These are phyloP conservation scores for Diospyros lotus DNA, from an alignment of 148 eudicot genomes.

Conservation along the genomic window DNA sequence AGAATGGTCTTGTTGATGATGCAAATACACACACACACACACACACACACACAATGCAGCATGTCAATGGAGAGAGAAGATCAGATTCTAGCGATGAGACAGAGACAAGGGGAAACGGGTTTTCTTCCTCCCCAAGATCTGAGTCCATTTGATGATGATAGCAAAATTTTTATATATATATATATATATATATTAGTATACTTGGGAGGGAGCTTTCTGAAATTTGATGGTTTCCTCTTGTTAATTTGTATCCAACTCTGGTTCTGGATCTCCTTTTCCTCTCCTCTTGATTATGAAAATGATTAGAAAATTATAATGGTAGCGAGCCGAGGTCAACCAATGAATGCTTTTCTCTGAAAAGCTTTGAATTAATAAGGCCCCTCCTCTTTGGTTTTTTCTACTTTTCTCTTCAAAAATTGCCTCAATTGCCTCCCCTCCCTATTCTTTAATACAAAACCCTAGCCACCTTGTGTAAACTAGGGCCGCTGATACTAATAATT, in stretches of 20 bases:
- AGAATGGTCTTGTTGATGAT: constrained; percentile 33
- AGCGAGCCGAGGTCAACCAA: constrained; percentile 36
- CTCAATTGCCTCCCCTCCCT: constrained; percentile 1
- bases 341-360: constrained; percentile 14
- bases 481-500: constrained; percentile 13
- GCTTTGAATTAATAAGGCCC: constrained; percentile 14
- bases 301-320: constrained; percentile 9
- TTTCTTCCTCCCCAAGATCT: constrained; percentile 46
- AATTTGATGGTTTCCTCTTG: constrained; percentile 27
- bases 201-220: constrained; percentile 15
- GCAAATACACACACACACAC: no score
- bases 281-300: constrained; percentile 11
- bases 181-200: background rate
- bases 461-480: constrained; percentile 20
- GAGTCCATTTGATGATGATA: constrained; percentile 27
- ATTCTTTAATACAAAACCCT: constrained; percentile 6
- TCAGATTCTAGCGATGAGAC: constrained; percentile 43
- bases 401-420: background rate
- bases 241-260: constrained; percentile 32
- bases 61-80: constrained; percentile 30
- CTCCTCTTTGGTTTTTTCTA: constrained; percentile 5
- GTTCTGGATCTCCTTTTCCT: constrained; percentile 21
- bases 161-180: background rate
- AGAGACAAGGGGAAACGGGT: constrained; percentile 58
- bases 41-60: constrained; percentile 27